These are phyloP conservation scores for Sporothrix pseudoabietina DNA, from an alignment of 2,329 filamentous ascomycete species.

Conservation along the genomic window DNA sequence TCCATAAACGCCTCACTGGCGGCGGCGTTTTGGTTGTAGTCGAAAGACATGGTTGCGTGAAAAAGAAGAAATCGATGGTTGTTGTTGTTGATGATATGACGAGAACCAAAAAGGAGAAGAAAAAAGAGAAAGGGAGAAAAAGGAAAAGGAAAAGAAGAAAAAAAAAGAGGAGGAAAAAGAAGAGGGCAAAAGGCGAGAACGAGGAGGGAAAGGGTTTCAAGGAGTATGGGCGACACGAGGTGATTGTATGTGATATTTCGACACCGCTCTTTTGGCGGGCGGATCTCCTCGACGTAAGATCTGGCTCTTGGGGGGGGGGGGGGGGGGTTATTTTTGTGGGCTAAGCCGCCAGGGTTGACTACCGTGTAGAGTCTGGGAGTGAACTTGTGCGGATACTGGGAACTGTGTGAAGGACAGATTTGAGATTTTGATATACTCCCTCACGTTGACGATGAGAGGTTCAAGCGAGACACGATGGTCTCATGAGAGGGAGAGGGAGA, in stretches of 20 bases:
- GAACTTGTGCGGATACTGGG: background rate
- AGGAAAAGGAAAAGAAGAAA: background rate
- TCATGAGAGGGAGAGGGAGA: constrained; percentile 14
- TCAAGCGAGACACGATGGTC: constrained; percentile 1
- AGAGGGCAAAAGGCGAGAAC: background rate
- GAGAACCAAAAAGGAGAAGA: constrained; percentile 5
- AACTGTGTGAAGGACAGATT: background rate
- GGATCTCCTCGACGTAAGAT: constrained; percentile 31
- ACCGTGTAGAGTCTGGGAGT: background rate
- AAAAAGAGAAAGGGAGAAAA: background rate
- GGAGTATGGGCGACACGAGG: constrained; percentile 24
- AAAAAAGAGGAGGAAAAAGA: background rate
- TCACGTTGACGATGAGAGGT: background rate
- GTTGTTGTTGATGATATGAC: constrained; percentile 12
- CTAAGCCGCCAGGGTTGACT: constrained; percentile 25
- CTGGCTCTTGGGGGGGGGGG: background rate
- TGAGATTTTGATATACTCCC: constrained; percentile 12
- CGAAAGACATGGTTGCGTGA: constrained; percentile 31
- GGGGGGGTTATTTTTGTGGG: constrained; percentile 13
- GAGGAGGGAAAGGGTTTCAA: constrained; percentile 18
- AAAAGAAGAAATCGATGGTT: constrained; percentile 3
- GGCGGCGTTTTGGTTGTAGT: constrained; percentile 38
- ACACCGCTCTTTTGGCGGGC: constrained; percentile 36
- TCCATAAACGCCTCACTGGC: constrained; percentile 61
- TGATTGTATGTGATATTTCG: constrained; percentile 28